Percentiles rank a stretch among this genome's conserved stretches.
These are phyloP conservation scores for Penicillium olsonii DNA, from an alignment of 2,329 filamentous ascomycete species.

Conservation along the genomic window DNA sequence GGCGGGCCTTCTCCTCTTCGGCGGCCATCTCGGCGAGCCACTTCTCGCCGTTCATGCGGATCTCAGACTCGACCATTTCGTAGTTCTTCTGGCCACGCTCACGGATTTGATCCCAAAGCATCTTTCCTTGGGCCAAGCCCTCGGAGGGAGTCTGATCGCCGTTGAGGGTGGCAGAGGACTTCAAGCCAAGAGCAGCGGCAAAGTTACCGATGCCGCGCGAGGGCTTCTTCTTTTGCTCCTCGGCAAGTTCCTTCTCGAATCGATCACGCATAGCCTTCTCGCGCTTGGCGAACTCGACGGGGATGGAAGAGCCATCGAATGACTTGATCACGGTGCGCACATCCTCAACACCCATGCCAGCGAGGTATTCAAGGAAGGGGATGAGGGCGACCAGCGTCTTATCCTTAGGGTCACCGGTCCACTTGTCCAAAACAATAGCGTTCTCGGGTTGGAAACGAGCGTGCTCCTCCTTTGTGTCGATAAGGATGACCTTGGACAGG, in stretches of 20 bases:
- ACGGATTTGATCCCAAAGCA: slow-evolving; percentile 91
- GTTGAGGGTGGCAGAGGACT: slow-evolving; percentile 62
- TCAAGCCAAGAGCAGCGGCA: slow-evolving; percentile 74
- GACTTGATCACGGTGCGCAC: slow-evolving; percentile 83
- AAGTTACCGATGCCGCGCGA: slow-evolving; percentile 67
- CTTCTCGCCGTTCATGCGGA: slow-evolving; percentile 88
- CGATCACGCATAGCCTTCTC: slow-evolving; percentile 83
- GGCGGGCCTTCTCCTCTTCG: slow-evolving; percentile 82
- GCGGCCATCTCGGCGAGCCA: slow-evolving; percentile 94
- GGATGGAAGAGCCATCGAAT: slow-evolving; percentile 86
- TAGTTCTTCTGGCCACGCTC: slow-evolving; percentile 91
- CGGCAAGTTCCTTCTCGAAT: slow-evolving; percentile 75
- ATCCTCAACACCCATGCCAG: slow-evolving; percentile 88
- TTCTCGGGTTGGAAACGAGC: slow-evolving; percentile 94
- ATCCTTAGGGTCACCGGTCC: slow-evolving; percentile 81
- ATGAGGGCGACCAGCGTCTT: slow-evolving; percentile 85
- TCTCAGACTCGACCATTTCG: slow-evolving; percentile 83
- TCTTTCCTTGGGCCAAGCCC: slow-evolving; percentile 88
- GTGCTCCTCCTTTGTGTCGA: slow-evolving; percentile 82
- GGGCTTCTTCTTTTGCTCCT: slow-evolving; percentile 65
- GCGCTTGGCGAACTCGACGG: slow-evolving; percentile 82
- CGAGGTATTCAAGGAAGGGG: slow-evolving; percentile 95
- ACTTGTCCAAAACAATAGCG: slow-evolving; percentile 86
- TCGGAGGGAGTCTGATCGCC: slow-evolving; percentile 72
- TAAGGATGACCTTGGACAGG: slow-evolving; percentile 89